Evolutionary conservation across 2,329 filamentous ascomycete genomes (phyloP), one percentile per base, ranked within the genome.

Genomic region (Byssoonygena ceratinophila): DNA sequence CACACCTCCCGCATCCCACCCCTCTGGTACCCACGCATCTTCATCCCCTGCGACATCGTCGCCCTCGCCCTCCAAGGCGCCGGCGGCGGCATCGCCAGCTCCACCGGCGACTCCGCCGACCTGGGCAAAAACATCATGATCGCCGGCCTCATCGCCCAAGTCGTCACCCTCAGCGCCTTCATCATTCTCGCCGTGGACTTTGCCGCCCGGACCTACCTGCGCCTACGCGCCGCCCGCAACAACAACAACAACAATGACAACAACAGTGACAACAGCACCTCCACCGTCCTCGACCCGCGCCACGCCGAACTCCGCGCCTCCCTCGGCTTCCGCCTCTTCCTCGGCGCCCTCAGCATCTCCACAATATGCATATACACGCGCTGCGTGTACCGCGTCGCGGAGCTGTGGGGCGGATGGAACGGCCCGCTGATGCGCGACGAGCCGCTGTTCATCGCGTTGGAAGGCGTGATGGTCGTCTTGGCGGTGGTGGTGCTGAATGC

Each of bases 61-160:
- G 80, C 79, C 1, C 73, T 85, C 1, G 58, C 81, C 34, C 72
- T 84, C 0, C 82, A 85, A 61, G 76, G 76, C 3, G 68, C 72
- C 0, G 82, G 81, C 40, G 81, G 80, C n/a, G 79, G 70, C 25
- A 61, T 82, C 50, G 73, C 76, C 22, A 70, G 74, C 6, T 63
- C 69, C n/a, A n/a, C n/a, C 11, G 69, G 73, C n/a, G 54, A 61
- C 29, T 69, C 73, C n/a, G 58, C 68, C 12, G 56, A 67, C 1
- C 58, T 61, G 0, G 82, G 80, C n/a, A 74, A 77, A 56, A 70
- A 83, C 61, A 76, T 84, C 66, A 82, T 81, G 75, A 73, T 85
- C n/a, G 79, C 79, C 3, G 82, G 82, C 29, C 74, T 84, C 0
- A 64, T 72, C 16, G 79, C 77, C 62, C 81, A 85, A 60, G 81